Base-by-base conservation (phyloP, 106 monocot genomes). In the Allium sativum region DNA sequence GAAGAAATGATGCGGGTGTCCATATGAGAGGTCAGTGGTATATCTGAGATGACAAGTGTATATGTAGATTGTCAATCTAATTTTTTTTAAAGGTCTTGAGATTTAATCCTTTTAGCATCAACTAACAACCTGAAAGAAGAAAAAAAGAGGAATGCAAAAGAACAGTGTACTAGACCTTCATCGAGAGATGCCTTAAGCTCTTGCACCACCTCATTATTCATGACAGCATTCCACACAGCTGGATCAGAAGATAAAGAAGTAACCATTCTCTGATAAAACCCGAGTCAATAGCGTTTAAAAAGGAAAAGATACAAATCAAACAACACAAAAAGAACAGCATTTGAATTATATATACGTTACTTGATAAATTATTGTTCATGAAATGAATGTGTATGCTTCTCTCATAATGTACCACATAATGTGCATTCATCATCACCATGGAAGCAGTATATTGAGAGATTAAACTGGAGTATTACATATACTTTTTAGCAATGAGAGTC, bases 141-240 rank as follows among this genome's bases (percentile, higher is more conserved):
- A 15, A 42, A 40, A 12, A 12, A 58, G 21, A 9, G 18, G 42
- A 19, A 19, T 19, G 44, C 18, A 14, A 44, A 66, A 42, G 20
- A 62, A 62, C n/a, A 53, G 40, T 43, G 45, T 52, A 42, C 21
- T 62, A 45, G 52, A 82, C 82, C 87, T 82, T 68, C 57, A 63
- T 47, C 58, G 17, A 80, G 69, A 8, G 74, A 65, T 16, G 69
- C 73, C 67, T 70, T 79, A 44, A 80, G 42, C 77, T 82, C 79
- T 64, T 80, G 76, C 12, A 87, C 87, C 21, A 65, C 74, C 15
- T 80, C 77, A 69, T 87, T 87, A 11, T 80, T 87, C 79, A 87
- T 87, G 48, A 87, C 71, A 10, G 87, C 79, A 65, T 82, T 65
- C 87, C 82, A 87, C 12, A 87, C 77, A 74, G 74, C 76, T 70